phyloP scores from a whole-genome alignment of 805 yeast species.

The Blastobotrys americana region DNA sequence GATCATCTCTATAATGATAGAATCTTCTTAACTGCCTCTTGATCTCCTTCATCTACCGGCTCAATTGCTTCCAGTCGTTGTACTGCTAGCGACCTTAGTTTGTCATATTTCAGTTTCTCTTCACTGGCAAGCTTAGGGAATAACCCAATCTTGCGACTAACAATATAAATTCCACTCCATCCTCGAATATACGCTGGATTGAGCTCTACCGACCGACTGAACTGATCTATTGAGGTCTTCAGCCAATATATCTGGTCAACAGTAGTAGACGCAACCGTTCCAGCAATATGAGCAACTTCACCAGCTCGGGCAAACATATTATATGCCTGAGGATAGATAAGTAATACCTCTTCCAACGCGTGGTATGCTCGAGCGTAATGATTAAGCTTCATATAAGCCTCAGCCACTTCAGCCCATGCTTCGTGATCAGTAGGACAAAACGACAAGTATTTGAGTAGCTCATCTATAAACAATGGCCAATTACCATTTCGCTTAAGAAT shows the following conservation, averaged over 20 bases:
- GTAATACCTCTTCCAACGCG: constrained; percentile 61
- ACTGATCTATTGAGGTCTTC: constrained; percentile 37
- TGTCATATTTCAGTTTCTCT: constrained; percentile 25
- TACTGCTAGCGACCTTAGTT: constrained; percentile 35
- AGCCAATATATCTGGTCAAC: constrained; percentile 12
- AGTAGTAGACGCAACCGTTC: constrained; percentile 8
- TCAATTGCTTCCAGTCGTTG: constrained; percentile 34
- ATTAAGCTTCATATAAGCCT: constrained; percentile 52
- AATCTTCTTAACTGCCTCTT: constrained; percentile 33
- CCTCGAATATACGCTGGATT: constrained; percentile 61
- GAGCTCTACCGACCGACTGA: constrained; percentile 67
- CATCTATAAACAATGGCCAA: constrained; percentile 43
- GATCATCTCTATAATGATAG: too few relatives aligned
- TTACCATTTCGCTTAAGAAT: constrained; percentile 24
- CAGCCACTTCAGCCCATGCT: constrained; percentile 71
- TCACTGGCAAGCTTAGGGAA: constrained; percentile 18
- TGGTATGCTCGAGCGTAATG: constrained; percentile 61
- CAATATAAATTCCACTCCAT: constrained; percentile 59
- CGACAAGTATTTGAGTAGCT: constrained; percentile 49
- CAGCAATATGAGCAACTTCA: constrained; percentile 31
- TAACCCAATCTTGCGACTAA: constrained; percentile 28
- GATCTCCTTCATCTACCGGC: constrained; percentile 30
- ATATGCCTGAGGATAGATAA: constrained; percentile 64
- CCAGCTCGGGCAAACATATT: constrained; percentile 60
- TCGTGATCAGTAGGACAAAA: constrained; percentile 67